Evolutionary conservation across 1,284 basidiomycete genomes (phyloP).

Genomic region (Meripilus lineatus): DNA sequence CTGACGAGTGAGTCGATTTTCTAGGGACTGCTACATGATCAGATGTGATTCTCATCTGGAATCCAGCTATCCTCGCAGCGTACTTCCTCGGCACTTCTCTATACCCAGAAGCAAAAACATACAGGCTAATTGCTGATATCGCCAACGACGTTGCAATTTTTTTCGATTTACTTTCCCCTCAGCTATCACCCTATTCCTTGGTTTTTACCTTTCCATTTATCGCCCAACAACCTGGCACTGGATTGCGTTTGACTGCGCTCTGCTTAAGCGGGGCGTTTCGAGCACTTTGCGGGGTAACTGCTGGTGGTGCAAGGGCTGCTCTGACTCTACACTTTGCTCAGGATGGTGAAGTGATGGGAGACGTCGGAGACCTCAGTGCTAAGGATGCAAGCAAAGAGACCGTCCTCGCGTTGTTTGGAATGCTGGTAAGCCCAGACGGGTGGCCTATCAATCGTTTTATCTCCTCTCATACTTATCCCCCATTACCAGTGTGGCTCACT

Average conservation of each 20-base stretch:
- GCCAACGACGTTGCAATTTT: constrained; percentile 57
- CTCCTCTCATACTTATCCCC: not conserved
- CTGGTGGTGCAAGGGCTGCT: constrained; percentile 63
- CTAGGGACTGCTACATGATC: not conserved
- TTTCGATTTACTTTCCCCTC: constrained; percentile 55
- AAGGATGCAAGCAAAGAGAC: constrained; percentile 72
- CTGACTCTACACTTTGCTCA: constrained; percentile 64
- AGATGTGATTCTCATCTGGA: not conserved
- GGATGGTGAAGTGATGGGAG: constrained; percentile 39
- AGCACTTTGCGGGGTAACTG: constrained; percentile 54
- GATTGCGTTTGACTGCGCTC: constrained; percentile 41
- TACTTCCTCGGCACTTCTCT: constrained; percentile 60
- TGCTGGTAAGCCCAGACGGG: constrained; percentile 59
- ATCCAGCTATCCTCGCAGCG: constrained; percentile 53
- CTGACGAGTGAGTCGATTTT: constrained; percentile 45
- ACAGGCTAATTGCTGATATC: constrained; percentile 65
- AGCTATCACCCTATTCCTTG: constrained; percentile 29
- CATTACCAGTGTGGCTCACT: too few relatives aligned
- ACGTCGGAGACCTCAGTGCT: constrained; percentile 65
- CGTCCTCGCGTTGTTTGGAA: constrained; percentile 57
- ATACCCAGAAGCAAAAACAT: constrained; percentile 65
- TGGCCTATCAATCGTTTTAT: too few relatives aligned
- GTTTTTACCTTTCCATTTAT: constrained; percentile 16
- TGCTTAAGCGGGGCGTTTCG: constrained; percentile 54
- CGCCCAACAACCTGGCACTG: constrained; percentile 23